Percentiles rank a stretch among this genome's conserved stretches.
Evolutionary conservation across 2,329 filamentous ascomycete species (phyloP).

Genomic region (Fusarium fracticaudum): DNA sequence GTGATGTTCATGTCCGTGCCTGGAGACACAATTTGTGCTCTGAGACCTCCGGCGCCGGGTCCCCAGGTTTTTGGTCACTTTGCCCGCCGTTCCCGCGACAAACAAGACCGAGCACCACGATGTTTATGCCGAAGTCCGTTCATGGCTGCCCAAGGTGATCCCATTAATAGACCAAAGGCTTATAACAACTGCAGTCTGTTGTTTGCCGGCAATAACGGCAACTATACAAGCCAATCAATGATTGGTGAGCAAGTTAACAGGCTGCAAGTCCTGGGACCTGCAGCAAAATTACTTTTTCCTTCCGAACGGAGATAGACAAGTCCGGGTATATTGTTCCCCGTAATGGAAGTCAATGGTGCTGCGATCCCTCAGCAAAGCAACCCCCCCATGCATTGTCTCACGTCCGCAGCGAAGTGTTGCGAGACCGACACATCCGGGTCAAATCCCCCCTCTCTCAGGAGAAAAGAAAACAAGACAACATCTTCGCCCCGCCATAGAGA

Average conservation of each 20-base stretch:
- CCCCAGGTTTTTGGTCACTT: background rate
- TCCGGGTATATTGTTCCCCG: background rate
- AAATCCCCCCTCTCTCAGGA: conserved; percentile 14
- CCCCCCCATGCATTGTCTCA: conserved; percentile 26
- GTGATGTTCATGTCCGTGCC: background rate
- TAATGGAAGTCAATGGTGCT: conserved; percentile 9
- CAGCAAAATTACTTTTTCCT: conserved; percentile 29
- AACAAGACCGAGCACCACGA: conserved; percentile 4
- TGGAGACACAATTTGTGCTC: background rate
- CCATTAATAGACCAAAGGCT: background rate
- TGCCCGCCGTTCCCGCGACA: conserved; percentile 28
- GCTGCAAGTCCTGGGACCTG: conserved; percentile 26
- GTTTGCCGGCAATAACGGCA: conserved; percentile 17
- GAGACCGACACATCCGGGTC: conserved; percentile 33
- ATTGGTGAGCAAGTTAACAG: conserved; percentile 17
- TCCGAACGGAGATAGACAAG: conserved; percentile 4
- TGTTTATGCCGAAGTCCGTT: background rate
- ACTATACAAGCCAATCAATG: background rate
- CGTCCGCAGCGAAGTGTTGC: conserved; percentile 14
- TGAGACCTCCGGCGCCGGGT: conserved; percentile 14
- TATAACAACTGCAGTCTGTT: background rate
- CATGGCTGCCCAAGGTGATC: conserved; percentile 1
- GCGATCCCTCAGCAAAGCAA: conserved; percentile 5
- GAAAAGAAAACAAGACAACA: background rate
- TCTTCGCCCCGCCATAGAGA: conserved; percentile 24